Conservation (phyloP, 768 basidiomycete genomes). For the Lepiota subincarnata region DNA sequence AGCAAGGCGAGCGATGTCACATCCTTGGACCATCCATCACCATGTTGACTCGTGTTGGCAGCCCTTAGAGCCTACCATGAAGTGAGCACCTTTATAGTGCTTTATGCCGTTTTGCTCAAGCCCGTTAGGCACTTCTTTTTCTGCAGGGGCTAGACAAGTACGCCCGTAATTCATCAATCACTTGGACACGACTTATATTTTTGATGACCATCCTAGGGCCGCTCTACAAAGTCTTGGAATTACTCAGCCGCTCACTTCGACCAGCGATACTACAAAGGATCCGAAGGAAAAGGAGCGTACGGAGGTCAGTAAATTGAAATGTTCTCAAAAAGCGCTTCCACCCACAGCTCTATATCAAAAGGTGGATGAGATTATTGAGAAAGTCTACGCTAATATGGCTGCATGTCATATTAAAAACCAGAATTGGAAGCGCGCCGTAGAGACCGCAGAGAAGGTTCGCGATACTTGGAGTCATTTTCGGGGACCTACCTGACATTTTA, state of each 20-base stretch:
- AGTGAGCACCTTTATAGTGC: slow-evolving; percentile 33
- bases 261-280: slow-evolving; percentile 26
- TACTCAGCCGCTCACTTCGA: slow-evolving; percentile 23
- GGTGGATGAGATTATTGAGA: slow-evolving; percentile 75
- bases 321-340: background rate
- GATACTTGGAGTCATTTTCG: background rate
- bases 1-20: slow-evolving; percentile 45
- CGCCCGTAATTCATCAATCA: slow-evolving; percentile 18
- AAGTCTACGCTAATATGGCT: slow-evolving; percentile 82
- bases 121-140: slow-evolving; percentile 60
- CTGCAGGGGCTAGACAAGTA: slow-evolving; percentile 77
- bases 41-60: slow-evolving; percentile 22
- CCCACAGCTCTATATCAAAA: slow-evolving; percentile 22
- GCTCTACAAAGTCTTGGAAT: slow-evolving; percentile 53
- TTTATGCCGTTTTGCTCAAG: background rate
- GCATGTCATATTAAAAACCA: slow-evolving; percentile 77
- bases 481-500: background rate
- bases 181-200: background rate
- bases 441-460: slow-evolving; percentile 73
- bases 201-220: slow-evolving; percentile 33
- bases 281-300: slow-evolving; percentile 53
- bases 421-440: slow-evolving; percentile 75
- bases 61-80: slow-evolving; percentile 72
- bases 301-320: slow-evolving; percentile 42
- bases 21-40: slow-evolving; percentile 1